These are phyloP conservation scores for Westerdykella ornata DNA, from an alignment of 2,329 filamentous ascomycete genomes.

Conservation along the genomic window DNA sequence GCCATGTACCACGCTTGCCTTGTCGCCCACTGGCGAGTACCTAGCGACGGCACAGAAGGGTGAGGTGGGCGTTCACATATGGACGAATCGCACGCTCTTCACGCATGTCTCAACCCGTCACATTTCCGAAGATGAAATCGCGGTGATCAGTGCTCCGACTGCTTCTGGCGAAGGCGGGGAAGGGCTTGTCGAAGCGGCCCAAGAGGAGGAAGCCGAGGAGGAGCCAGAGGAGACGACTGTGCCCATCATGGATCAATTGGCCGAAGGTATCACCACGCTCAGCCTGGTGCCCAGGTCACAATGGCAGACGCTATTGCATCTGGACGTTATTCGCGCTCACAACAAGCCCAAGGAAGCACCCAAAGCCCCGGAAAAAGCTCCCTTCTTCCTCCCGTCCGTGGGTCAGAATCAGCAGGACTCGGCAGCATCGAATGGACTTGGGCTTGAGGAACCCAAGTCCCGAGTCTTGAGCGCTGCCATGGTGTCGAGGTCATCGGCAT, in stretches of 20 bases:
- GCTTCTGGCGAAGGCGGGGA: conserved; percentile 76
- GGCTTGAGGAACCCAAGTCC: conserved; percentile 20
- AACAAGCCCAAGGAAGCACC: conserved; percentile 92
- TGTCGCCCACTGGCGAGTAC: conserved; percentile 86
- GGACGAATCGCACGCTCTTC: conserved; percentile 92
- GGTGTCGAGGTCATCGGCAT: conserved; percentile 25
- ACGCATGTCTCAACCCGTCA: conserved; percentile 79
- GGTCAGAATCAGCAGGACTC: conserved; percentile 29
- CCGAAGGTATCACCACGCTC: conserved; percentile 74
- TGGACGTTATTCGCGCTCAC: conserved; percentile 82
- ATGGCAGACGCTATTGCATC: conserved; percentile 90
- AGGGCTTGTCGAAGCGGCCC: conserved; percentile 68
- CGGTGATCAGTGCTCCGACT: conserved; percentile 60
- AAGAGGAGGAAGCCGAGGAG: conserved; percentile 50
- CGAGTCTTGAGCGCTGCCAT: conserved; percentile 32
- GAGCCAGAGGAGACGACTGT: conserved; percentile 41
- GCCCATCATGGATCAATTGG: conserved; percentile 66
- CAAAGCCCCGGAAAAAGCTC: conserved; percentile 87
- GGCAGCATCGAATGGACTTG: conserved; percentile 10
- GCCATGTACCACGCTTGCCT: conserved; percentile 75
- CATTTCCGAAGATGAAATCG: conserved; percentile 70
- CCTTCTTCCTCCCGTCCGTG: conserved; percentile 82
- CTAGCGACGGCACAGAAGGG: conserved; percentile 82
- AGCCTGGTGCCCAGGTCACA: conserved; percentile 82
- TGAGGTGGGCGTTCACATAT: conserved; percentile 82